Conservation (phyloP, 345 rosid species). For the Rhizophora mangle region DNA sequence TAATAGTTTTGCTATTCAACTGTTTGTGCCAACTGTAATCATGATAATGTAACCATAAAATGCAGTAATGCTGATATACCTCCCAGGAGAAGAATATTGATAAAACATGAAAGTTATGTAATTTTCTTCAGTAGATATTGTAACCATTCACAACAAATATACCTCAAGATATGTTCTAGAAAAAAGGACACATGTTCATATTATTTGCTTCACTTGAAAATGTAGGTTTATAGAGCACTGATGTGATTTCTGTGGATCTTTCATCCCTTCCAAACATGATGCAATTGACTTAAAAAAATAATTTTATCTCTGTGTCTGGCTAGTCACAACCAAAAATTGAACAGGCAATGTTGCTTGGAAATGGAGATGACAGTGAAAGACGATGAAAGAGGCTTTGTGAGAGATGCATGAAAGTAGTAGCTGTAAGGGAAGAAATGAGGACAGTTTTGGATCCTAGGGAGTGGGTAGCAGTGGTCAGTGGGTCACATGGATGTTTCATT, state of each 20-base stretch:
- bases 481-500: slow-evolving; percentile 22
- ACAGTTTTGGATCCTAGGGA: slow-evolving; percentile 19
- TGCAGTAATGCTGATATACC: too few relatives aligned
- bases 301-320: background rate
- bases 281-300: background rate
- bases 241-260: background rate
- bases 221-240: too few relatives aligned
- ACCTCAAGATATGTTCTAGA: too few relatives aligned
- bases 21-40: too few relatives aligned
- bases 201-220: too few relatives aligned
- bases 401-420: slow-evolving; percentile 3
- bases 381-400: background rate
- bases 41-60: too few relatives aligned
- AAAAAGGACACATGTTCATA: too few relatives aligned
- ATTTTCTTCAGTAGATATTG: too few relatives aligned
- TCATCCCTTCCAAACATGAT: background rate
- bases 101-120: too few relatives aligned
- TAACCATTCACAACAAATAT: too few relatives aligned
- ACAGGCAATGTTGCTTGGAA: slow-evolving; percentile 1
- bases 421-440: background rate
- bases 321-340: background rate
- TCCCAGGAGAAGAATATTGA: too few relatives aligned
- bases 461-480: slow-evolving; percentile 36
- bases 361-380: slow-evolving; percentile 1
- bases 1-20: too few relatives aligned